A percentile compares a stretch with the other conserved stretches of the same genome.
These are phyloP conservation scores for Cordyceps javanica DNA, from an alignment of 2,329 filamentous ascomycete genomes.

Conservation along the genomic window DNA sequence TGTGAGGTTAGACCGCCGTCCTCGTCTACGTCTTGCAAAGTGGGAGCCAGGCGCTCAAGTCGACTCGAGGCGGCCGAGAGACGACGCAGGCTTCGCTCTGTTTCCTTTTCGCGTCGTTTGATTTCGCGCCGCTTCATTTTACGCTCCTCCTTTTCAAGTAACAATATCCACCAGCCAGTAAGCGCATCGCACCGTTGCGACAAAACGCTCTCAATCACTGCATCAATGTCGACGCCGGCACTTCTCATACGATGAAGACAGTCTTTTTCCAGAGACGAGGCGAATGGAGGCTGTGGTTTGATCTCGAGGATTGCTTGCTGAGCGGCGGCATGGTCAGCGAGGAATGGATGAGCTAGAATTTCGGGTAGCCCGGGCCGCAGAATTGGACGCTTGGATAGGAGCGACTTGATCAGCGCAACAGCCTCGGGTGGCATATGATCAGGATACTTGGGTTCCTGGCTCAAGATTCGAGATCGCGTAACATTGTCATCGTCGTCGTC, in stretches of 20 bases:
- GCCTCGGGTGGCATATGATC: conserved; percentile 74
- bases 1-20: conserved; percentile 53
- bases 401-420: conserved; percentile 64
- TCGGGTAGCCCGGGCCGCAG: conserved; percentile 76
- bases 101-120: conserved; percentile 79
- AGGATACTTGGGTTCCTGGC: conserved; percentile 79
- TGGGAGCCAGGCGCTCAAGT: conserved; percentile 72
- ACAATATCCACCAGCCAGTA: conserved; percentile 91
- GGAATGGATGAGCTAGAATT: conserved; percentile 80
- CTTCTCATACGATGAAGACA: conserved; percentile 88
- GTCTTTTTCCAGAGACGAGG: conserved; percentile 81
- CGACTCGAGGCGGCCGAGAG: conserved; percentile 87
- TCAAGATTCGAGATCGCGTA: conserved; percentile 79
- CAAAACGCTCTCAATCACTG: conserved; percentile 88
- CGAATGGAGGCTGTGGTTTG: conserved; percentile 74
- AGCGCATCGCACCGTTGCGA: conserved; percentile 84
- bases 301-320: conserved; percentile 86
- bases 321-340: conserved; percentile 77
- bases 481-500: conserved; percentile 90
- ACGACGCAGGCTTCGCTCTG: conserved; percentile 71
- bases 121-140: conserved; percentile 75
- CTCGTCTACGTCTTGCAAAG: conserved; percentile 72
- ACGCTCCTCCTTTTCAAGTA: conserved; percentile 89
- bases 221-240: conserved; percentile 88
- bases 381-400: conserved; percentile 89